Percentiles rank a stretch among this genome's conserved stretches.
Conservation (phyloP, 2,329 filamentous ascomycete genomes). For the Talaromyces sp. region DNA sequence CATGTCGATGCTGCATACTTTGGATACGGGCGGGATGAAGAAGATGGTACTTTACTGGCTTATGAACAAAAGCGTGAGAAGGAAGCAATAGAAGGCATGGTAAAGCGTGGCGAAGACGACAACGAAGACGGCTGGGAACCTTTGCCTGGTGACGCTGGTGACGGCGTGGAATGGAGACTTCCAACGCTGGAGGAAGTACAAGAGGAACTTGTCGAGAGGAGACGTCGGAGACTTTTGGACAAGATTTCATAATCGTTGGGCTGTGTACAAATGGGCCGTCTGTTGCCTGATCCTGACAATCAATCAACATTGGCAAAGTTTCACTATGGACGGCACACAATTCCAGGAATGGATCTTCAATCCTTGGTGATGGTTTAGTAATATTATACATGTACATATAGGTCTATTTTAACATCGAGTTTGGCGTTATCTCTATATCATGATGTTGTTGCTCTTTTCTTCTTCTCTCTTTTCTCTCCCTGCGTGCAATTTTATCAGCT, state of each 20-base stretch:
- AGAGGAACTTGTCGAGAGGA: slow-evolving; percentile 80
- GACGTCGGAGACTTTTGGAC: slow-evolving; percentile 76
- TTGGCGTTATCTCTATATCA: not conserved
- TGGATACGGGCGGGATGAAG: slow-evolving; percentile 88
- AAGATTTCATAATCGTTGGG: slow-evolving; percentile 54
- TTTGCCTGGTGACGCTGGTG: slow-evolving; percentile 78
- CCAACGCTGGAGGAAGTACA: slow-evolving; percentile 91
- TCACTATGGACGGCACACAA: not conserved
- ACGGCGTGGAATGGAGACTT: slow-evolving; percentile 75
- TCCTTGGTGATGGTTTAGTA: not conserved
- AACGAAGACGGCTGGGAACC: slow-evolving; percentile 71
- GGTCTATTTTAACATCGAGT: not conserved
- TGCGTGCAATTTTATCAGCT: not conserved
- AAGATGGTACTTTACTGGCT: slow-evolving; percentile 71
- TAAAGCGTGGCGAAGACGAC: slow-evolving; percentile 53
- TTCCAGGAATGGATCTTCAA: not conserved
- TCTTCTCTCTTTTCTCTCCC: not conserved
- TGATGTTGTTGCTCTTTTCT: not conserved
- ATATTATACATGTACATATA: slow-evolving; percentile 1
- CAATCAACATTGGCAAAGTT: not conserved
- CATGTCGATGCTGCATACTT: slow-evolving; percentile 93
- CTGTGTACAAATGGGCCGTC: not conserved
- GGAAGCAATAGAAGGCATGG: slow-evolving; percentile 68
- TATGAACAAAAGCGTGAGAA: slow-evolving; percentile 82
- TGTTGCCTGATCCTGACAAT: not conserved